A percentile compares a stretch with the other conserved stretches of the same genome.
phyloP scores from a whole-genome alignment of 306 rosid genomes.

The Sphenostylis stenocarpa region DNA sequence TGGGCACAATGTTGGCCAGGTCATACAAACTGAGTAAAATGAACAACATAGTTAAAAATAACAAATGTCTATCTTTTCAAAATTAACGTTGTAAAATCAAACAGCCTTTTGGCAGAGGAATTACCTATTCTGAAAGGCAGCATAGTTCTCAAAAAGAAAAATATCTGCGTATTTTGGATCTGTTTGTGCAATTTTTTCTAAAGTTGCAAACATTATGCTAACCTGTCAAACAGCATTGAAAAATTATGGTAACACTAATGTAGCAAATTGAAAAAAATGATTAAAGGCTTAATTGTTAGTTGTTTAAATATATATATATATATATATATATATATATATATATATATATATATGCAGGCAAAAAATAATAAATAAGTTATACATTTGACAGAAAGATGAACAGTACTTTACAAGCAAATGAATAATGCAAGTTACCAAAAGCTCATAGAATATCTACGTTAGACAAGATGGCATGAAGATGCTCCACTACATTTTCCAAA shows the following conservation, averaged over 20 bases:
- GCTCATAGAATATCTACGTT: not conserved
- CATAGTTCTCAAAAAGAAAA: constrained; percentile 91
- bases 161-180: constrained; percentile 90
- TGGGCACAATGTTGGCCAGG: constrained; percentile 97
- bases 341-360: not conserved
- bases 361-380: not conserved
- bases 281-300: no score
- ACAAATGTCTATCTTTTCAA: constrained; percentile 14
- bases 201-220: constrained; percentile 91
- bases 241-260: not conserved
- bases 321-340: no score
- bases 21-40: constrained; percentile 77
- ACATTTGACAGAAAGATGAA: not conserved
- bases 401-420: not conserved
- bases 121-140: constrained; percentile 97
- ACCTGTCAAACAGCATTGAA: constrained; percentile 59
- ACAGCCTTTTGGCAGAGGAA: not conserved
- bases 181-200: constrained; percentile 94
- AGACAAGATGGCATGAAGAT: not conserved
- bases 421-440: not conserved
- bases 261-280: not conserved
- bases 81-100: constrained; percentile 14
- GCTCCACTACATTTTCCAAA: not conserved
- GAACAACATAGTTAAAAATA: constrained; percentile 22
- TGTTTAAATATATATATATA: no score